Evolutionary conservation across 2,329 filamentous ascomycete genomes (phyloP).

Genomic region (Penicillium sp.): DNA sequence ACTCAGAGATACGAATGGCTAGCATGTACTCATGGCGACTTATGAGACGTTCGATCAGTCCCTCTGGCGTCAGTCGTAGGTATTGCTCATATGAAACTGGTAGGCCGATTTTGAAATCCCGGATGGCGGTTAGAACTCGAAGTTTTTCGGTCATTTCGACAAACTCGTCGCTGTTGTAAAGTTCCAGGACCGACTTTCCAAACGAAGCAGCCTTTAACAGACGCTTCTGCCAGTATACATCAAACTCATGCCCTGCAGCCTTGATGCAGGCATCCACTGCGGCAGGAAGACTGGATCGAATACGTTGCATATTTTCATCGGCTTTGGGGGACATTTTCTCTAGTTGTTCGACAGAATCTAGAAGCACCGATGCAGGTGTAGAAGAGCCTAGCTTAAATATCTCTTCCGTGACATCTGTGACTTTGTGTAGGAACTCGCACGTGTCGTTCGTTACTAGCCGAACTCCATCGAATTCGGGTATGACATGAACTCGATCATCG

Average conservation of each 20-base stretch:
- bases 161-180: slow-evolving; percentile 98
- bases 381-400: slow-evolving; percentile 89
- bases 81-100: slow-evolving; percentile 94
- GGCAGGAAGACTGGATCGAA: slow-evolving; percentile 82
- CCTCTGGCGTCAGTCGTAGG: slow-evolving; percentile 84
- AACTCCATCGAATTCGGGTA: slow-evolving; percentile 88
- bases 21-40: slow-evolving; percentile 90
- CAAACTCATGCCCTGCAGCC: slow-evolving; percentile 91
- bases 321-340: slow-evolving; percentile 95
- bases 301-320: slow-evolving; percentile 96
- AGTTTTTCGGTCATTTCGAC: slow-evolving; percentile 97
- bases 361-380: slow-evolving; percentile 85
- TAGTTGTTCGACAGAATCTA: slow-evolving; percentile 89
- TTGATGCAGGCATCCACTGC: slow-evolving; percentile 93
- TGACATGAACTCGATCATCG: slow-evolving; percentile 84
- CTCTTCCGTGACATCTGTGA: slow-evolving; percentile 83
- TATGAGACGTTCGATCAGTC: slow-evolving; percentile 81
- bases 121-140: slow-evolving; percentile 87
- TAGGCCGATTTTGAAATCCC: slow-evolving; percentile 88
- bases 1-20: slow-evolving; percentile 84
- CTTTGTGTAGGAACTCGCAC: slow-evolving; percentile 97
- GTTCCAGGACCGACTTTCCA: slow-evolving; percentile 93
- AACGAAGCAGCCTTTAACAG: slow-evolving; percentile 96
- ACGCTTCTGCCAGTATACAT: slow-evolving; percentile 89
- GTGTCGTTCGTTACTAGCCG: slow-evolving; percentile 87